phyloP scores from a whole-genome alignment of 148 eudicot genomes.

The Salicornia ramosissima region DNA sequence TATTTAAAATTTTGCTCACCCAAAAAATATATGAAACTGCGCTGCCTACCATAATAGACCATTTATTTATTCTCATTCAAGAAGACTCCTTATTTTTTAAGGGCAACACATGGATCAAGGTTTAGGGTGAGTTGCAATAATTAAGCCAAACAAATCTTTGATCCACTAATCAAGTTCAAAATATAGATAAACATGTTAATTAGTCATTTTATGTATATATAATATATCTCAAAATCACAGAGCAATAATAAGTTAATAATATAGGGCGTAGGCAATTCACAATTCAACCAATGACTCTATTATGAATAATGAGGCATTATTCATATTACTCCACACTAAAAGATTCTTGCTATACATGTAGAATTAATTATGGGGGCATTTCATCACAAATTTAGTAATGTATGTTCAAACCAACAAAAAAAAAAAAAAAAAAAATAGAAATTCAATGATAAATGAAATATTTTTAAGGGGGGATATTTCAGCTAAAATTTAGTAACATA shows the following conservation, averaged over 20 bases:
- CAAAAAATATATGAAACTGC: too few species aligned
- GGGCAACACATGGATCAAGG: too few species aligned
- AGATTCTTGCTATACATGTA: neutral
- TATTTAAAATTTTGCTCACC: too few species aligned
- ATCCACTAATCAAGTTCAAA: conserved; percentile 9
- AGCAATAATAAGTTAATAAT: neutral
- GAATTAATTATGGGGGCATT: too few species aligned
- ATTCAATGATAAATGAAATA: neutral
- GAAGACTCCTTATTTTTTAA: too few species aligned
- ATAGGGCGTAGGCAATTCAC: neutral
- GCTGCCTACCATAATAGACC: too few species aligned
- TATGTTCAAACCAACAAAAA: too few species aligned
- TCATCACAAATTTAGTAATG: too few species aligned
- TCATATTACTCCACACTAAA: neutral
- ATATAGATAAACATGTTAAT: neutral
- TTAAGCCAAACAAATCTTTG: neutral
- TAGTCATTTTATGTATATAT: neutral
- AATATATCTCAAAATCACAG: neutral
- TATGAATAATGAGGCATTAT: too few species aligned
- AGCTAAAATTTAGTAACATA: conserved; percentile 4
- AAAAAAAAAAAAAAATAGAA: neutral
- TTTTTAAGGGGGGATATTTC: neutral
- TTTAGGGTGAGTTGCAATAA: too few species aligned
- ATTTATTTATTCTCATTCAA: too few species aligned
- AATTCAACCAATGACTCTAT: conserved; percentile 1